Evolutionary conservation across 345 rosid species (phyloP), one percentile per base, ranked within the genome.

Genomic region (Corchorus capsularis): DNA sequence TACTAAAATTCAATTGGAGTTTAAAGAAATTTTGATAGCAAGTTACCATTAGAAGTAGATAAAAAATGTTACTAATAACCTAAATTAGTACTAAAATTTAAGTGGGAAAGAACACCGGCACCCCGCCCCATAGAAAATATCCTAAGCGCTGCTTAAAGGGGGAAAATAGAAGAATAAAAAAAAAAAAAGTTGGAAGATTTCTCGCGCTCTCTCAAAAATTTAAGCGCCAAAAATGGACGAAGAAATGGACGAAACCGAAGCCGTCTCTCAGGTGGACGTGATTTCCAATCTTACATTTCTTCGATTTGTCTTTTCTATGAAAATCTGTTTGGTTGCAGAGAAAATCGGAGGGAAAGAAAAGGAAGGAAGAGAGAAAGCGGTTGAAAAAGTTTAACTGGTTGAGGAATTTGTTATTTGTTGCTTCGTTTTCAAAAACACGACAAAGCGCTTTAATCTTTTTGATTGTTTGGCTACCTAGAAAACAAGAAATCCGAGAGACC

Each of bases 161-260:
- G 12, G 6, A 19, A 67, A 67, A 67, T 6, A 45, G 47, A 45
- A 7, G 10, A 5, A 6, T 45, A 45, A 45, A 1, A 7, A 45
- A 6, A 45, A 45, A 1, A 45, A 45, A 45, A 6, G 10, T 45
- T 5, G 43, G 43, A 45, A 45, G 47, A 7, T 45, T 1, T 45
- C 9, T 45, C 47, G 47, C 47, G 9, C 27, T 50, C 54, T 55
- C 59, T 17, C 41, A 9, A 45, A 50, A 69, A 49, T 69, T 32
- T 50, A 8, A 69, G 73, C 61, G 61, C 73, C 46, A 53, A 39
- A 76, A 56, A 87, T 87, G 88, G 86, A 83, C 22, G 88, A 89
- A 82, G 97, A 94, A 77, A 85, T 83, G 77, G 95, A 89, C 85
- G 94, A 92, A 80, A 76, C 90, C 1, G 97, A 88, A 63, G 87